phyloP scores from a whole-genome alignment of 108 stramenopile genomes.

The Fistulifera solaris region DNA sequence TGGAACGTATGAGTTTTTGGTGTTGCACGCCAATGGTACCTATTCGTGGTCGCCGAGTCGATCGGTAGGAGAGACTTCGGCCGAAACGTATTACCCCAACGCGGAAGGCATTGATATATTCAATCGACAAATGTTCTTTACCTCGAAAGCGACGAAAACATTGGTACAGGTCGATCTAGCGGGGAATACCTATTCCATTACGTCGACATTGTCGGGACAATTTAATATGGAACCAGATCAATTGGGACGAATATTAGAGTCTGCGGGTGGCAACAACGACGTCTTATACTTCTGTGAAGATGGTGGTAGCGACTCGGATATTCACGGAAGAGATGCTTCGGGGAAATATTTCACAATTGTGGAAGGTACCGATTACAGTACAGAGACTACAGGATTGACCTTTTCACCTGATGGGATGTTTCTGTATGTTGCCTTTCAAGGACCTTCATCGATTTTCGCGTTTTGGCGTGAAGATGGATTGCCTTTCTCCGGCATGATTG shows the following conservation, averaged over 20 bases:
- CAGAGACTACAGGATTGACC: constrained; percentile 41
- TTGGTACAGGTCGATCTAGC: constrained; percentile 27
- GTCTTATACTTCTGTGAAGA: constrained; percentile 49
- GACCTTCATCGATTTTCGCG: too few relatives aligned
- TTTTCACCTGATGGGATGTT: constrained; percentile 40
- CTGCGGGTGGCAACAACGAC: constrained; percentile 1
- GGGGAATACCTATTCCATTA: constrained; percentile 7
- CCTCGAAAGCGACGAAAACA: constrained; percentile 21
- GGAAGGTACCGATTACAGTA: constrained; percentile 13
- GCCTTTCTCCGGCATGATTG: constrained; percentile 7
- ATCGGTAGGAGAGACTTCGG: constrained; percentile 9
- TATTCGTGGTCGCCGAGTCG: constrained; percentile 2
- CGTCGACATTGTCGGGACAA: constrained; percentile 11
- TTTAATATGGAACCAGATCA: constrained; percentile 25
- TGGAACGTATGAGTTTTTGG: constrained; percentile 7
- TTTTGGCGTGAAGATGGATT: too few relatives aligned
- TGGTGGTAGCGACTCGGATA: constrained; percentile 24
- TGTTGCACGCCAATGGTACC: constrained; percentile 1
- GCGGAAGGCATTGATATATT: constrained; percentile 30
- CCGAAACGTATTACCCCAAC: constrained; percentile 12
- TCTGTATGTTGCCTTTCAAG: constrained; percentile 51
- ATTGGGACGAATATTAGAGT: constrained; percentile 11
- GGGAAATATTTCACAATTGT: constrained; percentile 29
- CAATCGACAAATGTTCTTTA: constrained; percentile 15
- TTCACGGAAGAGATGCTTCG: constrained; percentile 19